Base-by-base conservation (phyloP, 1,284 basidiomycete genomes). In the Abortiporus biennis region DNA sequence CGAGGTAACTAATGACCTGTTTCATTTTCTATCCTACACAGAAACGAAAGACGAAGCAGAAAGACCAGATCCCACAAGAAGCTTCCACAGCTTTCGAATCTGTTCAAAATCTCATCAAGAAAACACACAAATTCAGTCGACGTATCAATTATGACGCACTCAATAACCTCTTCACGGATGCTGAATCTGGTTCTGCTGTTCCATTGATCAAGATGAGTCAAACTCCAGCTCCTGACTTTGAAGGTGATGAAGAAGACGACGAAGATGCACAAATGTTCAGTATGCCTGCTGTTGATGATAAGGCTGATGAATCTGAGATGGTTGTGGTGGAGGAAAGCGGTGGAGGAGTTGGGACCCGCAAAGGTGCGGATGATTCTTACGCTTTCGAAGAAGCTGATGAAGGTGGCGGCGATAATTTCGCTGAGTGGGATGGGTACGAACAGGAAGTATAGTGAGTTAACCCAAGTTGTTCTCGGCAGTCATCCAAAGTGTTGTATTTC, bases 61-160 rank as follows among this genome's bases (percentile, higher is more conserved):
- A 39, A 15, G 72, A 64, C 47, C 71, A 68, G 47, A 85, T 81
- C 55, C 85, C 86, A 16, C 73, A 85, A 29, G 88, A 92, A 47
- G 76, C 81, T 12, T 73, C 79, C 0, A 88, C 86, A 2, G 77
- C 85, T 1, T 87, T 85, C 2, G 90, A 92, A 53, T 81, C 88
- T 3, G 86, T 91, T 24, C 76, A 74, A 19, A 85, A 83, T 44
- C 70, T 93, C 27, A 68, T 92, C 52, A 85, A 85, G 68, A 87
- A 88, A 63, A 88, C 83, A 49, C 71, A 79, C 19, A 88, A 80
- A 59, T 90, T 91, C 62, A 90, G 85, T 64, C 88, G 88, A 55
- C 78, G 89, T 40, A 92, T 93, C 62, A 93, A 93, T 57, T 93
- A 93, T 57, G 82, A 87, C 51, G 89, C 87, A 0, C 74, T 92